Evolutionary conservation across 495 filamentous ascomycete genomes (phyloP), one percentile per base, ranked within the genome.

Genomic region (Sordaria brevicollis): DNA sequence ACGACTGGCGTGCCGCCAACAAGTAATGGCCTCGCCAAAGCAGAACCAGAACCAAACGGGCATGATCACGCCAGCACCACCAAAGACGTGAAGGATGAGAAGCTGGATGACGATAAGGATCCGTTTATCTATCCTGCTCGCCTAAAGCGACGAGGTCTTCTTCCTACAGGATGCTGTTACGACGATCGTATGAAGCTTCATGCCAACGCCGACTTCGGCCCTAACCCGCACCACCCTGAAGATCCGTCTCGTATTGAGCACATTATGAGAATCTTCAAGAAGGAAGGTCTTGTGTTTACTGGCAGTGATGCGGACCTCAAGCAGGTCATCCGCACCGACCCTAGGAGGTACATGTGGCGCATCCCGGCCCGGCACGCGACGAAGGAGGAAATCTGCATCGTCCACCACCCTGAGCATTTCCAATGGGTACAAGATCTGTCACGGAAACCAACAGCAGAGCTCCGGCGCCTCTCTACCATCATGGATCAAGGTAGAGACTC

Each of bases 181-280:
- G 95, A 99, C 81, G 86, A 88, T 31, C 88, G 93, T 21, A 99
- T 99, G 95, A 91, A 93, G 67, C 89, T 91, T 71, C 95, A 99
- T 75, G 89, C 89, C 38, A 96, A 96, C 74, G 86, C 93, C 5
- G 87, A 91, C 72, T 85, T 79, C 85, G 85, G 76, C 74, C 83
- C 77, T 57, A 83, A 83, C 49, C 91, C 94, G 19, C 88, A 93
- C 69, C 95, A 99, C 72, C 95, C 96, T 1, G 95, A 99, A 79
- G 93, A 98, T 72, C 96, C 96, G 0, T 85, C 92, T 33, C 87
- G 95, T 6, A 97, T 98, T 67, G 90, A 90, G 66, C 88, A 89
- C 73, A 99, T 99, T 72, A 96, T 92, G 86, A 88, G 91, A 70
- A 91, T 89, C 25, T 88, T 99, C 67, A 92, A 89, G 74, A 81